Percentiles rank a stretch among this genome's conserved stretches.
Evolutionary conservation across 1,284 basidiomycete species (phyloP).

Genomic region (Farysia itapuensis): DNA sequence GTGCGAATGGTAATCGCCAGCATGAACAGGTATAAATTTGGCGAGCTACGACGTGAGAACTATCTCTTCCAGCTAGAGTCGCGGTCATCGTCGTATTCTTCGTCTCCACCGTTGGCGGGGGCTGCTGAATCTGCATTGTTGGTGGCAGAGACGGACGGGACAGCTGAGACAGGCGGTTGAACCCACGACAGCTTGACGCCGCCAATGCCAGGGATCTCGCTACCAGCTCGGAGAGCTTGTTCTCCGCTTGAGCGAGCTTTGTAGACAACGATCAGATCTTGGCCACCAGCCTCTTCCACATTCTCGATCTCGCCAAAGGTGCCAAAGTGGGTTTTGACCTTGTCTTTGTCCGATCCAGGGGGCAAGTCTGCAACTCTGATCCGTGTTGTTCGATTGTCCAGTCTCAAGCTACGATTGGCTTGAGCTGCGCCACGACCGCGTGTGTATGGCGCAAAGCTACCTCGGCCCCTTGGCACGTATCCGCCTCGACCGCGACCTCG

Average conservation of each 20-base stretch:
- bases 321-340: conserved; percentile 74
- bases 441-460: conserved; percentile 73
- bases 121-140: conserved; percentile 1
- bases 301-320: conserved; percentile 43
- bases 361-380: conserved; percentile 72
- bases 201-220: conserved; percentile 45
- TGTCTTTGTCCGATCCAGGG: conserved; percentile 63
- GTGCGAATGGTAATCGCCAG: too few species aligned
- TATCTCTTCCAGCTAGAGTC: conserved; percentile 53
- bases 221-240: conserved; percentile 45
- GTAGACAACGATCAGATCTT: conserved; percentile 27
- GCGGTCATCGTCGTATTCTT: conserved; percentile 34
- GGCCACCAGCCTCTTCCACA: conserved; percentile 19
- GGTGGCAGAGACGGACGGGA: conserved; percentile 1
- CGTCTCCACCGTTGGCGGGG: conserved; percentile 6
- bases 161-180: conserved; percentile 10
- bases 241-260: conserved; percentile 47
- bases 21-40: too few species aligned
- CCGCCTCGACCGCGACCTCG: conserved; percentile 59
- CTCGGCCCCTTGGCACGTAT: conserved; percentile 65
- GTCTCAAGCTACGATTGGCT: conserved; percentile 68
- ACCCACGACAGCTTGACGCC: conserved; percentile 49
- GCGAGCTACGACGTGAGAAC: too few species aligned
- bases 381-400: conserved; percentile 86
- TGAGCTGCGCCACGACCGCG: conserved; percentile 66